Percentiles rank a stretch among this genome's conserved stretches.
Evolutionary conservation across 768 basidiomycete species (phyloP).

Genomic region (Cytidiella melzeri): DNA sequence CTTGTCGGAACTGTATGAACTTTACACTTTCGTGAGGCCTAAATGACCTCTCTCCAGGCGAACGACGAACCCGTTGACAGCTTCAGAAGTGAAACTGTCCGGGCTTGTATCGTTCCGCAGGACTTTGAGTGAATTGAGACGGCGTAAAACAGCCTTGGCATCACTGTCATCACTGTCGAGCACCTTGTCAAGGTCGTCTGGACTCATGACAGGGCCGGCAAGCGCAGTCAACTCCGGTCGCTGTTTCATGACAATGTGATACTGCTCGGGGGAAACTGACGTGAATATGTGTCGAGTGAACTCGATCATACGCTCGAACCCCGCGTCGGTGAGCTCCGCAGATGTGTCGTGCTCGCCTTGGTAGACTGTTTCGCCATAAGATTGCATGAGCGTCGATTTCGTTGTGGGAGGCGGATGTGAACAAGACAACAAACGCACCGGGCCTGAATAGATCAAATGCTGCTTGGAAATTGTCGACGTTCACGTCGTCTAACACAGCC

Average conservation of each 20-base stretch:
- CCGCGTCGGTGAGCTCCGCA: background rate
- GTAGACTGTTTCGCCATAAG: background rate
- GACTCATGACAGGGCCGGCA: background rate
- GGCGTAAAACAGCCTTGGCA: background rate
- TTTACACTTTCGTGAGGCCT: too few relatives aligned
- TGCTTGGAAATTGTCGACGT: background rate
- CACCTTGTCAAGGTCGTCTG: background rate
- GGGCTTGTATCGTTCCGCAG: too few relatives aligned
- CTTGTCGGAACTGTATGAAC: too few relatives aligned
- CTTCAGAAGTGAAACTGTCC: too few relatives aligned
- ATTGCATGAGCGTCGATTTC: background rate
- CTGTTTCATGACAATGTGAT: background rate
- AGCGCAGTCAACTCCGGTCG: background rate
- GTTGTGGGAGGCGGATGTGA: background rate
- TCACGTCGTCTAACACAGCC: background rate
- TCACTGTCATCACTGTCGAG: background rate
- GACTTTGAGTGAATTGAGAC: background rate
- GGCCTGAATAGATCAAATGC: background rate
- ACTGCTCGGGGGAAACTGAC: background rate
- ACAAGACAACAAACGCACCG: background rate
- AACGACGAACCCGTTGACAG: too few relatives aligned
- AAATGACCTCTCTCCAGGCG: too few relatives aligned
- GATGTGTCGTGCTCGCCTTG: background rate
- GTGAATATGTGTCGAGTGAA: background rate
- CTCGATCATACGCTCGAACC: background rate